Conservation (phyloP, 768 basidiomycete species). For the Rhizopogon sp. region DNA sequence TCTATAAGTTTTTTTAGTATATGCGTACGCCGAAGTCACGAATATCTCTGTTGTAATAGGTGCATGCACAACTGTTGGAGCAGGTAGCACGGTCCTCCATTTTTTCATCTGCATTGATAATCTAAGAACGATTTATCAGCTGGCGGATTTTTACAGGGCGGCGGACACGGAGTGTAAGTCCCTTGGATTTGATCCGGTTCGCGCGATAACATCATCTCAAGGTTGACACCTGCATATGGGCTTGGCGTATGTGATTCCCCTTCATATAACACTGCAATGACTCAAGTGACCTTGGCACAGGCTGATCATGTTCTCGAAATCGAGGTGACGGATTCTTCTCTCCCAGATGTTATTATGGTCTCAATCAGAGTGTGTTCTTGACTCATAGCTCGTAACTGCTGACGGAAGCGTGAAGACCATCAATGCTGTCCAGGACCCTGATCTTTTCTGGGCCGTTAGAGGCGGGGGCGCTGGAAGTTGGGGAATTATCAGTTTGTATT, state of each 20-base stretch:
- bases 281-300: slow-evolving; percentile 17
- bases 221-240: slow-evolving; percentile 35
- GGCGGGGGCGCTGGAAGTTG: slow-evolving; percentile 51
- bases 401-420: slow-evolving; percentile 33
- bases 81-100: slow-evolving; percentile 1
- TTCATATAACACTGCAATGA: background rate
- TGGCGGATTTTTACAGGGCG: slow-evolving; percentile 47
- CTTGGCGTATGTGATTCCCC: slow-evolving; percentile 27
- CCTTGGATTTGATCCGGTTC: background rate
- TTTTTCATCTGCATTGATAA: background rate
- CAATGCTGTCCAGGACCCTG: slow-evolving; percentile 36
- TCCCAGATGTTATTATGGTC: background rate
- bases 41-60: slow-evolving; percentile 16
- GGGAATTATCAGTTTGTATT: slow-evolving; percentile 35
- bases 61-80: slow-evolving; percentile 17
- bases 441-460: slow-evolving; percentile 52
- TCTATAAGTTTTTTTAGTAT: slow-evolving; percentile 6
- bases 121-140: slow-evolving; percentile 15
- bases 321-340: slow-evolving; percentile 7
- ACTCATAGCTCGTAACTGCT: slow-evolving; percentile 32
- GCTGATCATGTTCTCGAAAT: slow-evolving; percentile 44
- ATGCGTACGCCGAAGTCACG: slow-evolving; percentile 7
- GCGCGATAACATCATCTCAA: background rate
- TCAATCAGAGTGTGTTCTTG: background rate
- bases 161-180: slow-evolving; percentile 35